These are phyloP conservation scores for Neurospora tetrasperma DNA, from an alignment of 495 filamentous ascomycete genomes.

Conservation along the genomic window DNA sequence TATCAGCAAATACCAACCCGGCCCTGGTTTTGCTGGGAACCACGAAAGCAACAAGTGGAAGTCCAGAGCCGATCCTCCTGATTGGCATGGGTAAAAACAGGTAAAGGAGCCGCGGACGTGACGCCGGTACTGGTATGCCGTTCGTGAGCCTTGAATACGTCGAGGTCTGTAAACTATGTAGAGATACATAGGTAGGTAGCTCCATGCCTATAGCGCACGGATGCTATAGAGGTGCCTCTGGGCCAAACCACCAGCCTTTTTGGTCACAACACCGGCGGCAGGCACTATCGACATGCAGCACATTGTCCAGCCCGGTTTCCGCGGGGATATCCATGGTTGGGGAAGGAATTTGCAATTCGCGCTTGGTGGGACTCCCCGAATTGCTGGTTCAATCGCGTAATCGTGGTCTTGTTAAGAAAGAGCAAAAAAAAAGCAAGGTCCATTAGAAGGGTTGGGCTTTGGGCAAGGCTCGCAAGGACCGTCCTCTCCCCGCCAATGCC, in stretches of 20 bases:
- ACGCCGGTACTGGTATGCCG: neutral
- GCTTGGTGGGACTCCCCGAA: neutral
- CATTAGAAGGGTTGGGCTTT: neutral
- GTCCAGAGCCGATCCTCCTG: neutral
- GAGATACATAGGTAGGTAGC: neutral
- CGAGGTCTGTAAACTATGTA: neutral
- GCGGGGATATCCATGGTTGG: neutral
- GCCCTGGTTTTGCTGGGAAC: neutral
- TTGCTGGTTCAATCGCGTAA: neutral
- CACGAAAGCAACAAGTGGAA: neutral
- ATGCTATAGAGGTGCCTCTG: neutral
- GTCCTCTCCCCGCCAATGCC: neutral
- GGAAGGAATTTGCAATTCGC: neutral
- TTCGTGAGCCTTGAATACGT: neutral
- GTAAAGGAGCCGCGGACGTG: neutral
- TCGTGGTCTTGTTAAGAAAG: neutral
- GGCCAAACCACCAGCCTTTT: neutral
- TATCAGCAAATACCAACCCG: neutral
- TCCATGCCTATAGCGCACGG: neutral
- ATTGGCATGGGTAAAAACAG: neutral
- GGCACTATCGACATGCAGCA: neutral
- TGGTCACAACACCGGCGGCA: neutral
- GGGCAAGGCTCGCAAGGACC: neutral
- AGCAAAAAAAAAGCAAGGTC: neutral
- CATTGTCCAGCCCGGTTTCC: neutral